Evolutionary conservation across 371 early-diverging fungal genomes (phyloP).

Genomic region (Rhizopus delemar): DNA sequence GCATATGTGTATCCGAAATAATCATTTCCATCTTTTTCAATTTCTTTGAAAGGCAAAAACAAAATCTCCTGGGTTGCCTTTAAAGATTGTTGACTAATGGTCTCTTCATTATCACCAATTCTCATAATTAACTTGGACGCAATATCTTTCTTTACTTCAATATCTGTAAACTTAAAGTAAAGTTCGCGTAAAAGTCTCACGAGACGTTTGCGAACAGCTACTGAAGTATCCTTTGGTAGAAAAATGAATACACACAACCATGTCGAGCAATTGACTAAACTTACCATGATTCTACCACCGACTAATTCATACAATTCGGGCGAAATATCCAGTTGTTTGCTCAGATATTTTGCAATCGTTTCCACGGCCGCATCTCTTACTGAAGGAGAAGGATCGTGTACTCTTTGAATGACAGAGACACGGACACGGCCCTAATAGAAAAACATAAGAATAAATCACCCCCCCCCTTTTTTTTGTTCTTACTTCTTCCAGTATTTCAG

Average conservation of each 20-base stretch:
- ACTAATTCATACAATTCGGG: slow-evolving; percentile 73
- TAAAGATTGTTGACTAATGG: slow-evolving; percentile 72
- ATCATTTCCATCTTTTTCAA: slow-evolving; percentile 39
- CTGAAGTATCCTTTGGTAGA: slow-evolving; percentile 68
- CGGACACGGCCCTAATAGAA: slow-evolving; percentile 57
- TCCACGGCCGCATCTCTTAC: slow-evolving; percentile 93
- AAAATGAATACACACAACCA: too few relatives aligned
- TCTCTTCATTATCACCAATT: slow-evolving; percentile 77
- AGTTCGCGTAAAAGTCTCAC: slow-evolving; percentile 77
- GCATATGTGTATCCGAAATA: slow-evolving; percentile 39
- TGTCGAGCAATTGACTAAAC: neutral
- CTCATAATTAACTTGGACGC: slow-evolving; percentile 73
- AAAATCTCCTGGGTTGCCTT: slow-evolving; percentile 74
- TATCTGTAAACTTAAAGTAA: slow-evolving; percentile 54
- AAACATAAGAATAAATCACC: neutral
- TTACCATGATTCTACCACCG: slow-evolving; percentile 71
- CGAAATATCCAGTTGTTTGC: slow-evolving; percentile 61
- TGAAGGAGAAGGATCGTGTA: slow-evolving; percentile 81
- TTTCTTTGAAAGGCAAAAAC: slow-evolving; percentile 58
- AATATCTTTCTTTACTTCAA: slow-evolving; percentile 67
- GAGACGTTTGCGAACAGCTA: slow-evolving; percentile 84
- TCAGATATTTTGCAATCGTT: slow-evolving; percentile 78
- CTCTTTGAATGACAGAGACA: slow-evolving; percentile 67
- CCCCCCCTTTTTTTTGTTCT: neutral
- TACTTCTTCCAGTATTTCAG: slow-evolving; percentile 62